A percentile compares a stretch with the other conserved stretches of the same genome.
Evolutionary conservation across 371 early-diverging fungal species (phyloP).

Genomic region (Chytridiales sp.): DNA sequence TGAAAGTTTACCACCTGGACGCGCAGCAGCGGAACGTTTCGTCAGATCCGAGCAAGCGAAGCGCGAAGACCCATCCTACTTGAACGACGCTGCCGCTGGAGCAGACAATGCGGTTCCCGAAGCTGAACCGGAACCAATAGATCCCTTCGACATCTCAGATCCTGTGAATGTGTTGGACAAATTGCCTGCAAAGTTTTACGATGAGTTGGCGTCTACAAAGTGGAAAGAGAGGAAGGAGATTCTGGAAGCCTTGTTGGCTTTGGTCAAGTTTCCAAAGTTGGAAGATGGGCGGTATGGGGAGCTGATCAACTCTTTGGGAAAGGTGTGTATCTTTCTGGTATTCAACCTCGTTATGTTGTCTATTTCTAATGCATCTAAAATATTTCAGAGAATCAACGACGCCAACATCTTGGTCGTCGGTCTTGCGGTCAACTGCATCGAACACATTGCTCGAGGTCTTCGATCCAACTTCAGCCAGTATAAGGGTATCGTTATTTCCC

Average conservation of each 20-base stretch:
- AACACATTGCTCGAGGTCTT: constrained; percentile 78
- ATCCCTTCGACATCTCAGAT: constrained; percentile 81
- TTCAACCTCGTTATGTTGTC: too few relatives aligned
- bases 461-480: constrained; percentile 77
- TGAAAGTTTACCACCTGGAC: constrained; percentile 56
- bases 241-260: constrained; percentile 67
- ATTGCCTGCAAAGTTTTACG: constrained; percentile 77
- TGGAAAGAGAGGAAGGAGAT: constrained; percentile 97
- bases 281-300: constrained; percentile 75
- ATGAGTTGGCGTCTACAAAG: constrained; percentile 74
- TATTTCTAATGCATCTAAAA: background rate
- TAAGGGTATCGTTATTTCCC: constrained; percentile 60
- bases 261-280: constrained; percentile 75
- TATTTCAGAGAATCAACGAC: constrained; percentile 67
- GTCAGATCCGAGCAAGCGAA: constrained; percentile 75
- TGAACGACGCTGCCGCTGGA: constrained; percentile 15
- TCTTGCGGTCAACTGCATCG: constrained; percentile 79
- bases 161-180: constrained; percentile 87
- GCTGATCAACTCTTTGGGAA: constrained; percentile 76
- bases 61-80: constrained; percentile 35
- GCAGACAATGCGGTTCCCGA: constrained; percentile 34
- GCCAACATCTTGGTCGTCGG: constrained; percentile 83
- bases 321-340: constrained; percentile 62
- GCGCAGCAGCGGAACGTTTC: constrained; percentile 67
- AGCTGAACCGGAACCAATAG: constrained; percentile 57